These are phyloP conservation scores for Monosporascus sp. DNA, from an alignment of 2,329 filamentous ascomycete species.

Conservation along the genomic window DNA sequence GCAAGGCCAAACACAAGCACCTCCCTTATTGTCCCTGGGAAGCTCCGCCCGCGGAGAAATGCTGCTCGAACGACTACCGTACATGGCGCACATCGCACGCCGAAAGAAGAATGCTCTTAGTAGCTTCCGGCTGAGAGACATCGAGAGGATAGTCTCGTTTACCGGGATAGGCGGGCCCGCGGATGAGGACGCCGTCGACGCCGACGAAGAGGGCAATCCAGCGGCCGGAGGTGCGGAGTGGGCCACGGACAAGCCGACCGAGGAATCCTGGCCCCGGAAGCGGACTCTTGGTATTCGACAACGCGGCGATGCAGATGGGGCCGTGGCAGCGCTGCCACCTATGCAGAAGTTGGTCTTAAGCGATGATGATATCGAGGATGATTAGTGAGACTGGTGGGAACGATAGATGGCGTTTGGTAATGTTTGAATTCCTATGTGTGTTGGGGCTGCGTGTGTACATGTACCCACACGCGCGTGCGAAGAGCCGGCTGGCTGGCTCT, in stretches of 20 bases:
- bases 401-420: no score
- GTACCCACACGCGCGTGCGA: no score
- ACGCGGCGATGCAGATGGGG: slow-evolving; percentile 19
- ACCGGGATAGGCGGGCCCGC: slow-evolving; percentile 44
- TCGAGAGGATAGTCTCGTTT: slow-evolving; percentile 66
- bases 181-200: slow-evolving; percentile 26
- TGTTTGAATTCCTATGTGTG: no score
- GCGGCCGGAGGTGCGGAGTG: slow-evolving; percentile 43
- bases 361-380: slow-evolving; percentile 81
- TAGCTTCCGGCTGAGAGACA: slow-evolving; percentile 43
- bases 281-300: slow-evolving; percentile 33
- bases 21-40: slow-evolving; percentile 52
- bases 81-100: slow-evolving; percentile 64
- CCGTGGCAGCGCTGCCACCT: slow-evolving; percentile 35
- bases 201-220: slow-evolving; percentile 34
- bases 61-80: slow-evolving; percentile 81
- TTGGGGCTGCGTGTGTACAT: no score
- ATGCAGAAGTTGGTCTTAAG: slow-evolving; percentile 67
- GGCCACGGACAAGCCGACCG: slow-evolving; percentile 56
- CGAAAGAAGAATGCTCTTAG: slow-evolving; percentile 30
- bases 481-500: no score
- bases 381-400: slow-evolving; percentile 20
- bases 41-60: slow-evolving; percentile 66
- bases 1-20: slow-evolving; percentile 11
- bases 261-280: slow-evolving; percentile 47